Conservation (phyloP, 768 basidiomycete species). For the Pleurotus giganteus region DNA sequence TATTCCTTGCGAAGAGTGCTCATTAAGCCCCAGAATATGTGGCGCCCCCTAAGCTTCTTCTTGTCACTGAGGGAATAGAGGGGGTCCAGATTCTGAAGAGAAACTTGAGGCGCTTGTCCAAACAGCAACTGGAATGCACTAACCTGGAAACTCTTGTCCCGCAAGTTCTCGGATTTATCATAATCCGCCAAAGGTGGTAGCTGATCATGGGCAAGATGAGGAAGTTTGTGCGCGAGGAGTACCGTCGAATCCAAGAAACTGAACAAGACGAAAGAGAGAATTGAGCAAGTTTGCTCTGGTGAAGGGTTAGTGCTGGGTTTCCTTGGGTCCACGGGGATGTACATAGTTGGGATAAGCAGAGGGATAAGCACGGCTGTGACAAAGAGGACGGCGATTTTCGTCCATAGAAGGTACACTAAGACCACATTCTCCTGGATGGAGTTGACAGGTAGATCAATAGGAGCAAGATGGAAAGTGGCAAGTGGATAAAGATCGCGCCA, state of each 20-base stretch:
- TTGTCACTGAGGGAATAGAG: slow-evolving; percentile 17
- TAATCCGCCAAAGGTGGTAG: slow-evolving; percentile 64
- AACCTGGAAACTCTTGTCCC: slow-evolving; percentile 15
- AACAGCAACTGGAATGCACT: neutral
- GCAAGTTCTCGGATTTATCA: slow-evolving; percentile 29
- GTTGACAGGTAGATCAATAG: slow-evolving; percentile 49
- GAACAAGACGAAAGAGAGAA: slow-evolving; percentile 42
- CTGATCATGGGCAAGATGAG: slow-evolving; percentile 47
- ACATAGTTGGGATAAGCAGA: slow-evolving; percentile 51
- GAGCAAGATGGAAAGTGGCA: slow-evolving; percentile 46
- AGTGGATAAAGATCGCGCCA: slow-evolving; percentile 65
- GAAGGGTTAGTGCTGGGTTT: slow-evolving; percentile 29
- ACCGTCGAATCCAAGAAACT: slow-evolving; percentile 56
- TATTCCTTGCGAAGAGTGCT: slow-evolving; percentile 18
- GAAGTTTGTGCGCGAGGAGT: slow-evolving; percentile 37
- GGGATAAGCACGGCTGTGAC: slow-evolving; percentile 49
- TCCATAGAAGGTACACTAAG: slow-evolving; percentile 39
- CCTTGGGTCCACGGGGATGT: slow-evolving; percentile 56
- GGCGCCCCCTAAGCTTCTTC: slow-evolving; percentile 22
- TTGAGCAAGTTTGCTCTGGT: slow-evolving; percentile 50
- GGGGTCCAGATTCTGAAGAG: slow-evolving; percentile 16
- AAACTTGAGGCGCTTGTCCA: neutral
- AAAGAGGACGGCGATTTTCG: slow-evolving; percentile 44
- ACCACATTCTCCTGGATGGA: slow-evolving; percentile 1
- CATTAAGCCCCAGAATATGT: slow-evolving; percentile 32